Conservation (phyloP, 225 moss, liverwort and hornwort species). For the Sphagnum contortum region DNA sequence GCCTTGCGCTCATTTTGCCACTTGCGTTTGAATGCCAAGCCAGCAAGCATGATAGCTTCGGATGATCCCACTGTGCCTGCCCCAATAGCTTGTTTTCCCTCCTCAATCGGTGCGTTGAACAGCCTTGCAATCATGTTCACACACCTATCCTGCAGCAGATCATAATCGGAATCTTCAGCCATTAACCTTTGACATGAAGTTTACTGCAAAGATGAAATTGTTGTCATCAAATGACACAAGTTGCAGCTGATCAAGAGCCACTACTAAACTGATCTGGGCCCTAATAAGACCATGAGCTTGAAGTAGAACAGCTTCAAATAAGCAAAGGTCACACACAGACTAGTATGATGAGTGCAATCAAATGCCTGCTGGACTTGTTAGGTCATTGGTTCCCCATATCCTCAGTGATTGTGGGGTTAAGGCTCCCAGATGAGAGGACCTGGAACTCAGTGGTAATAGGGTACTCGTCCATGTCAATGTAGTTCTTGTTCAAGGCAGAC, state of each 20-base stretch:
- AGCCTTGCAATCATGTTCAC: conserved; percentile 90
- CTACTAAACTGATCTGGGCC: no score
- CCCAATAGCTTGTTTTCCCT: conserved; percentile 56
- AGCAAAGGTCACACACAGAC: no score
- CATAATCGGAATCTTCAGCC: not conserved
- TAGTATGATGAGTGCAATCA: no score
- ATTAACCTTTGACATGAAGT: no score
- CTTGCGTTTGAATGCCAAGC: conserved; percentile 86
- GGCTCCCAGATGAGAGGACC: conserved; percentile 4
- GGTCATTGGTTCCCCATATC: no score
- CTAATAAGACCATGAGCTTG: no score
- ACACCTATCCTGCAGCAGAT: conserved; percentile 58
- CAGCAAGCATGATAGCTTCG: conserved; percentile 95
- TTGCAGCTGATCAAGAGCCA: no score
- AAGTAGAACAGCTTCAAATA: no score
- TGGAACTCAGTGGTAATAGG: conserved; percentile 55
- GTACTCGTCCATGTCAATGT: conserved; percentile 68
- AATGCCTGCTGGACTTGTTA: no score
- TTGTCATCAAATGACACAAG: no score
- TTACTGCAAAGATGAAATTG: no score
- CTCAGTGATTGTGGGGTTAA: no score
- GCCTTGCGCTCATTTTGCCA: conserved; percentile 81
- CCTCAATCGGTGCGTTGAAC: conserved; percentile 60
- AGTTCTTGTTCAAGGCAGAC: conserved; percentile 36
- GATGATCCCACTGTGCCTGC: conserved; percentile 93